These are phyloP conservation scores for Phytophthora colocasiae DNA, from an alignment of 352 stramenopile genomes.

Conservation along the genomic window DNA sequence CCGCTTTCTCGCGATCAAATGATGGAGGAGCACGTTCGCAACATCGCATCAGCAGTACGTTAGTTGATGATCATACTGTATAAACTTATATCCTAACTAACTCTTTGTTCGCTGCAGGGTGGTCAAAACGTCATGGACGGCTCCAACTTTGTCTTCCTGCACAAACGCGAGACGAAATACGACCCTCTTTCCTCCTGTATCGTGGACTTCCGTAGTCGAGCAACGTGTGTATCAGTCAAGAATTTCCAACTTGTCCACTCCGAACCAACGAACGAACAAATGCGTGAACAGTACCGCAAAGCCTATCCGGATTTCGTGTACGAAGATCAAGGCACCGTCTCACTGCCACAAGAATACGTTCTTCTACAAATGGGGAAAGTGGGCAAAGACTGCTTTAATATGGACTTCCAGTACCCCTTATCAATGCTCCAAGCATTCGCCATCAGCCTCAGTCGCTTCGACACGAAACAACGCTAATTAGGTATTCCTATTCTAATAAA, in stretches of 20 bases:
- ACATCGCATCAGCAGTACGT: conserved; percentile 66
- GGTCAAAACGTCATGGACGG: conserved; percentile 84
- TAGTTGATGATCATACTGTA: too few relatives aligned
- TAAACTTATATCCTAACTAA: conserved; percentile 3
- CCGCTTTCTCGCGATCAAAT: conserved; percentile 78
- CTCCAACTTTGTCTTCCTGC: conserved; percentile 82
- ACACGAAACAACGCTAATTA: conserved; percentile 84
- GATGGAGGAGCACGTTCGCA: conserved; percentile 79
- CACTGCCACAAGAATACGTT: conserved; percentile 80
- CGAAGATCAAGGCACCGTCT: conserved; percentile 87
- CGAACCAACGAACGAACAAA: conserved; percentile 70
- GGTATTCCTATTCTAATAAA: not conserved
- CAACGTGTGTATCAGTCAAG: conserved; percentile 91
- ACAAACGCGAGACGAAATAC: conserved; percentile 91
- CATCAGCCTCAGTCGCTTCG: conserved; percentile 92
- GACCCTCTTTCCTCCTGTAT: conserved; percentile 92
- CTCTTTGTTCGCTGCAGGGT: conserved; percentile 40
- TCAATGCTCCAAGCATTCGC: conserved; percentile 93
- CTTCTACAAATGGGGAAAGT: conserved; percentile 89
- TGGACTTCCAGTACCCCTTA: conserved; percentile 94
- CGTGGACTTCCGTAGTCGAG: conserved; percentile 93
- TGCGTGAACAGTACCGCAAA: conserved; percentile 77
- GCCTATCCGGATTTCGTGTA: conserved; percentile 78
- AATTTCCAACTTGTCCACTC: conserved; percentile 94
- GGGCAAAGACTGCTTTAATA: conserved; percentile 95